Conservation (phyloP, 371 early-diverging fungal species). For the Massospora cicadina region DNA sequence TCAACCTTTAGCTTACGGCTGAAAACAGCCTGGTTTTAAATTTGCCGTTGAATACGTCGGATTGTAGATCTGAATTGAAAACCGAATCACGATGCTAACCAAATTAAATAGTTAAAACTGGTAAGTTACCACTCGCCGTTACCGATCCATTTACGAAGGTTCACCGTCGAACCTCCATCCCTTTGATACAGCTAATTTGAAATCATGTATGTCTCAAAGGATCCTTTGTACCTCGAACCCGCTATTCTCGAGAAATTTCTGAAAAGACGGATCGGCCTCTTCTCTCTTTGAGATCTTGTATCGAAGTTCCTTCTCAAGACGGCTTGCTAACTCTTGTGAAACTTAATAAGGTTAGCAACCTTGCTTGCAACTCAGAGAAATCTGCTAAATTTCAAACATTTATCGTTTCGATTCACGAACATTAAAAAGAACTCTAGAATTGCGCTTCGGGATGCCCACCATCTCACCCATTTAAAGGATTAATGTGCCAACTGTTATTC, state of each 20-base stretch:
- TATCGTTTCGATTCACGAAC: no score
- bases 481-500: no score
- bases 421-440: no score
- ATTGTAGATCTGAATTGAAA: background rate
- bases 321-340: background rate
- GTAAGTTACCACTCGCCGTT: background rate
- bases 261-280: background rate
- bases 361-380: no score
- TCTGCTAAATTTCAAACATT: no score
- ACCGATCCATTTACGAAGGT: background rate
- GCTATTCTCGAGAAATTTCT: background rate
- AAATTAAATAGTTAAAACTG: background rate
- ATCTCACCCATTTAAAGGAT: no score
- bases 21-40: background rate
- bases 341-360: background rate
- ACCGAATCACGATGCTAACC: background rate
- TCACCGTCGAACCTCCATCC: background rate
- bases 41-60: background rate
- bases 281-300: background rate
- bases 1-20: background rate
- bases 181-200: background rate
- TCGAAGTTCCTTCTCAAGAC: background rate
- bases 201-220: background rate
- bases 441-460: no score
- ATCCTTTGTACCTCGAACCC: background rate